Evolutionary conservation across 2,329 filamentous ascomycete species (phyloP).

Genomic region (Fusarium denticulatum): DNA sequence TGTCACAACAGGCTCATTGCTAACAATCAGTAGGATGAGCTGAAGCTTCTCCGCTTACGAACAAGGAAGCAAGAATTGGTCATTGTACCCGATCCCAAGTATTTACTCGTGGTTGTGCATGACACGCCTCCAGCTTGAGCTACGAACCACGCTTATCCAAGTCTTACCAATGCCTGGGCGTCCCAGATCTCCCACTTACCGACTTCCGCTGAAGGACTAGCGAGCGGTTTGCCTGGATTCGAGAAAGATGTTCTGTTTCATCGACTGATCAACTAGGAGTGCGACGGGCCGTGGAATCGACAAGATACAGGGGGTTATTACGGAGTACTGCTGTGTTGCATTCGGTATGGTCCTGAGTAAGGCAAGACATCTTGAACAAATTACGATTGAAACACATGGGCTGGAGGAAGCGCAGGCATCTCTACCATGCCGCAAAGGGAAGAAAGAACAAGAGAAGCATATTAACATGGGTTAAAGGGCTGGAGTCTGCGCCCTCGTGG

Average conservation of each 20-base stretch:
- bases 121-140: constrained; percentile 76
- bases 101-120: constrained; percentile 81
- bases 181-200: constrained; percentile 15
- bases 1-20: constrained; percentile 17
- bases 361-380: constrained; percentile 16
- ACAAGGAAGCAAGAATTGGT: constrained; percentile 89
- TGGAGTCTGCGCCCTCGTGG: constrained; percentile 31
- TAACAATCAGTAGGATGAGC: constrained; percentile 69
- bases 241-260: constrained; percentile 11
- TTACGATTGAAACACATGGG: constrained; percentile 4
- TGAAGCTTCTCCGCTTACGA: constrained; percentile 78
- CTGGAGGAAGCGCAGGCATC: constrained; percentile 4
- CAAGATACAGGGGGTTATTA: constrained; percentile 16
- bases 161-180: constrained; percentile 31
- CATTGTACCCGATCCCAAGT: constrained; percentile 83
- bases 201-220: constrained; percentile 16
- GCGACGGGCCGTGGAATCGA: constrained; percentile 20
- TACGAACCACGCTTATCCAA: constrained; percentile 32
- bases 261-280: constrained; percentile 12
- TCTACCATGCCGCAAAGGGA: background rate
- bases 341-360: constrained; percentile 16
- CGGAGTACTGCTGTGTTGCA: constrained; percentile 8
- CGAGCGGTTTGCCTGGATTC: background rate
- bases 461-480: constrained; percentile 17
- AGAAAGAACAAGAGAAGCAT: background rate